Base-by-base conservation (phyloP, 306 rosid genomes). In the Mimosa bimucronata region DNA sequence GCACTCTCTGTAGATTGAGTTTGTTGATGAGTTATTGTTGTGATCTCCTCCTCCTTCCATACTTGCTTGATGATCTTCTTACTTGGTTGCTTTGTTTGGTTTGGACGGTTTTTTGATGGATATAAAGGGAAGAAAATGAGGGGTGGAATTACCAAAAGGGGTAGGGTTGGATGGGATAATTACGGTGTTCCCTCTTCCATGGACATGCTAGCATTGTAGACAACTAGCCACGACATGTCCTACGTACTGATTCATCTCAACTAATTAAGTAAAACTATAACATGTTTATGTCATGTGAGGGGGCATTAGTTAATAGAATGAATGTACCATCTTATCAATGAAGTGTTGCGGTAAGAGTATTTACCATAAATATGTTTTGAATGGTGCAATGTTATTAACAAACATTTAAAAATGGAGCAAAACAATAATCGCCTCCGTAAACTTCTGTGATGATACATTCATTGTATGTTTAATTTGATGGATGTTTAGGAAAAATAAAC, bases 1-100 rank as follows among this genome's bases (percentile, higher is more conserved):
- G 18, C 98, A 94, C 82, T 94, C 97, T 84, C 92, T 83, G 83
- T 91, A 91, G 1, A 76, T 26, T 37, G 76, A 87, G 12, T 81
- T 83, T 2, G 89, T 66, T 1, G 89, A 74, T 6, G 88, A 74
- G 60, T 52, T 70, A 66, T 66, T 79, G 5, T 88, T 79, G 5
- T 88, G 73, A 40, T 67, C 52, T 38, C 2, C 50, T 19, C 28
- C 71, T 38, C 48, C 71, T 38, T 45, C 50, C 50, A 15, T 85
- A 78, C 80, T 70, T 74, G 25, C 12, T 62, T 2, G 13, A 19
- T 77, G 30, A 1, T 3, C 38, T 23, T 31, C 29, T 1, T 66
- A 6, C 30, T 10, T 48, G 21, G 21, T 46, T 5, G 13, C 71
- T 71, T 78, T 73, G 50, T 71, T 8, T 8, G 29, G 12, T 66